Conservation (phyloP, 1,284 basidiomycete genomes). For the Xerocomus tenax region DNA sequence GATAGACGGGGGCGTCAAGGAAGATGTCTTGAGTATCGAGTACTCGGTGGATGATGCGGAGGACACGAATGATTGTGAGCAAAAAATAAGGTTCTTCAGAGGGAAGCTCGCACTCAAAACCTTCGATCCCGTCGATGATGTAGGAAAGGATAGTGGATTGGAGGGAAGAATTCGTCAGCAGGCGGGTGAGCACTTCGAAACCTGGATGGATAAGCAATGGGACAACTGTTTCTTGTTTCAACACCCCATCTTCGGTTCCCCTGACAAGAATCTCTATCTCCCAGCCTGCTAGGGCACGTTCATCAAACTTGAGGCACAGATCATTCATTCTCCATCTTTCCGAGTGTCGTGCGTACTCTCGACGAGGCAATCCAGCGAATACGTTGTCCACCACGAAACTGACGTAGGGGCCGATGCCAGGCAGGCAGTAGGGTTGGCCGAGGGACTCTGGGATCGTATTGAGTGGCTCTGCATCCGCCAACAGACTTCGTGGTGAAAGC, state of each 20-base stretch:
- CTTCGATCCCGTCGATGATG: conserved; percentile 67
- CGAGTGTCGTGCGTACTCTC: conserved; percentile 67
- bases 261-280: conserved; percentile 62
- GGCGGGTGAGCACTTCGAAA: conserved; percentile 74
- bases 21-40: conserved; percentile 85
- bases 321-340: conserved; percentile 88
- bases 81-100: conserved; percentile 65
- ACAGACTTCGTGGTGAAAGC: conserved; percentile 49
- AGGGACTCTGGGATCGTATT: conserved; percentile 72
- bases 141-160: conserved; percentile 70
- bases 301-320: conserved; percentile 76
- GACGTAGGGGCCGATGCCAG: conserved; percentile 72
- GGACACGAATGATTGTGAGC: conserved; percentile 68
- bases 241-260: conserved; percentile 41
- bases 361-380: conserved; percentile 58
- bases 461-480: conserved; percentile 52
- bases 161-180: conserved; percentile 70
- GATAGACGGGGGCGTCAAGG: conserved; percentile 73
- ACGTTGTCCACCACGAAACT: conserved; percentile 86
- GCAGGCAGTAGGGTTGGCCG: conserved; percentile 65
- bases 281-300: conserved; percentile 74
- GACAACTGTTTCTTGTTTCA: conserved; percentile 46
- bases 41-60: conserved; percentile 77
- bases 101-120: conserved; percentile 63
- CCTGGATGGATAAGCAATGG: conserved; percentile 74